These are phyloP conservation scores for Hibiscus trionum DNA, from an alignment of 345 rosid species.

Conservation along the genomic window DNA sequence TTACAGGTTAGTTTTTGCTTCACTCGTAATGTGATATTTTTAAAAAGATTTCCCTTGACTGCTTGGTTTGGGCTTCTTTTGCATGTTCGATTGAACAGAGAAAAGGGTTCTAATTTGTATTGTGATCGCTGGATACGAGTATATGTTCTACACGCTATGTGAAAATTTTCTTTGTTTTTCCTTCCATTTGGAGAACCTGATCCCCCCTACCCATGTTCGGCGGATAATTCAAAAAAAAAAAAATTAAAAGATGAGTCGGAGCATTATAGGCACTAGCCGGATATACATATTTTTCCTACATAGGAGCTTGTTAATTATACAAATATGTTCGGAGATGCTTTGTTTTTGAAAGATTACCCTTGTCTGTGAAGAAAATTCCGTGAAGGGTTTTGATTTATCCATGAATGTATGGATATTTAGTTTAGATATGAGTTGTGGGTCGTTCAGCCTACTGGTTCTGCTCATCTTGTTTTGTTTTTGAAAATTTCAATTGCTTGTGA, in stretches of 20 bases:
- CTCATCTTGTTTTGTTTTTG: not conserved
- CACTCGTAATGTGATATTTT: not conserved
- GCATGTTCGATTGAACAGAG: too few relatives aligned
- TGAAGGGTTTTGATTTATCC: not conserved
- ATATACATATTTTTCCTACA: not conserved
- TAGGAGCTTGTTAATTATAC: not conserved
- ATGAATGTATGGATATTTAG: not conserved
- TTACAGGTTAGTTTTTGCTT: not conserved
- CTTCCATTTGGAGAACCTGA: not conserved
- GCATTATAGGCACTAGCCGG: not conserved
- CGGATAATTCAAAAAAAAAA: not conserved
- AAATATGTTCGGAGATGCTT: not conserved
- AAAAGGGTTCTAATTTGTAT: too few relatives aligned
- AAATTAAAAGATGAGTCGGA: not conserved
- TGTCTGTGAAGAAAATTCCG: not conserved
- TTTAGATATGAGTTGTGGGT: not conserved
- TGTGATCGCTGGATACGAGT: not conserved
- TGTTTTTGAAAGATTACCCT: not conserved
- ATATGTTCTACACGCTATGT: too few relatives aligned
- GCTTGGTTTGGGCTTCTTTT: too few relatives aligned
- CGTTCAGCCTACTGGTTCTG: not conserved
- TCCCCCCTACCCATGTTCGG: not conserved
- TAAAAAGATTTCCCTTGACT: too few relatives aligned
- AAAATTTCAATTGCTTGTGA: not conserved
- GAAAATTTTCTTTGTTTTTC: not conserved